A percentile compares a stretch with the other conserved stretches of the same genome.
Conservation (phyloP, 2,329 filamentous ascomycete species). For the Amesomyces nigricolor region DNA sequence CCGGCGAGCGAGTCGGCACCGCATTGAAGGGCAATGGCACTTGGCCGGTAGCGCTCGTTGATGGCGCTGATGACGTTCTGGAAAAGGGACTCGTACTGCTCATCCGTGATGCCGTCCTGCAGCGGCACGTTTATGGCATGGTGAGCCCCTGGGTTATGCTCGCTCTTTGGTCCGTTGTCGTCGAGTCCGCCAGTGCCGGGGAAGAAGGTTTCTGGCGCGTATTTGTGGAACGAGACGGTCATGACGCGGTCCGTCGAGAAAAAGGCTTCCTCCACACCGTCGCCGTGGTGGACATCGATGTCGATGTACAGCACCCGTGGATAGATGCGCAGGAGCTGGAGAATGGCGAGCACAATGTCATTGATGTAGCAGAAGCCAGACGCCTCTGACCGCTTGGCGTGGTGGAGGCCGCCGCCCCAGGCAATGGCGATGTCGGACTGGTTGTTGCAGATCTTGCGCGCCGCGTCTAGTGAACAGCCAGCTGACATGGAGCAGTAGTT, state of each 20-base stretch:
- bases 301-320: conserved; percentile 90
- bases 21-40: conserved; percentile 89
- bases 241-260: conserved; percentile 78
- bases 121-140: conserved; percentile 88
- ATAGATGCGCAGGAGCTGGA: conserved; percentile 76
- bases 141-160: conserved; percentile 80
- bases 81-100: conserved; percentile 83
- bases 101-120: conserved; percentile 84
- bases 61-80: conserved; percentile 72
- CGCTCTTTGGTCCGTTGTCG: conserved; percentile 76
- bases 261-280: conserved; percentile 81
- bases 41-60: conserved; percentile 77
- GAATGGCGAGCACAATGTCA: conserved; percentile 90
- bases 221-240: conserved; percentile 95
- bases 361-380: conserved; percentile 99
- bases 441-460: conserved; percentile 76
- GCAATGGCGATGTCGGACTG: conserved; percentile 96
- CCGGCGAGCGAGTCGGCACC: conserved; percentile 92
- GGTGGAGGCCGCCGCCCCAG: conserved; percentile 94
- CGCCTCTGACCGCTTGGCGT: conserved; percentile 90
- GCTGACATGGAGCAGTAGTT: conserved; percentile 93
- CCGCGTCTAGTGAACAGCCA: conserved; percentile 84
- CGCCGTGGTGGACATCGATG: conserved; percentile 82
- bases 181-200: conserved; percentile 84
- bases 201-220: conserved; percentile 78